Base-by-base conservation (phyloP, 2,329 filamentous ascomycete genomes). In the Pyricularia pennisetigena region DNA sequence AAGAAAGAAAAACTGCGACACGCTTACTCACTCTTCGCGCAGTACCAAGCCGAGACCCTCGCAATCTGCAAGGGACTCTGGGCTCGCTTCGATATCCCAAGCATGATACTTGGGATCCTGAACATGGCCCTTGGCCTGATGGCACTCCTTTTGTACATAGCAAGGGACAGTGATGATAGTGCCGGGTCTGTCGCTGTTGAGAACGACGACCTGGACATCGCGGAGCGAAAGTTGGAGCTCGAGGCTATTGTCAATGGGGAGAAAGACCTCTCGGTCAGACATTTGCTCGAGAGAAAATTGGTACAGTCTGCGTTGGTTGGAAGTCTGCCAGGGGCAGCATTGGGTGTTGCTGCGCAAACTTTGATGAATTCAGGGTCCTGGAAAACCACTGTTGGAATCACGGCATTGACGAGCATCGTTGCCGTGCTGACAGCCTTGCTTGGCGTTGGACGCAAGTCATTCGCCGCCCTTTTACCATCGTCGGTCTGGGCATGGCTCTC, bases 401-500 rank as follows among this genome's bases (percentile, higher is more conserved):
- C 80, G 1, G 81, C 82, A 9, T 73, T 86, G 16, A 78, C 79
- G 2, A 86, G 84, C 68, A 79, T 79, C 32, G 66, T 75, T 0
- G 75, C 77, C 3, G 82, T 80, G 63, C 74, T 77, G 66, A 75
- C 78, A 16, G 79, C 78, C 66, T 78, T 85, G 5, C 77, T 82
- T 28, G 78, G 79, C 8, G 69, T 75, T 54, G 79, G 81, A 81
- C 73, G 79, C 77, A 29, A 71, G 67, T 9, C 72, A 68, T 10
- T 68, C 87, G 23, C 71, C 76, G 35, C 84, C 84, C 69, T 92
- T 49, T 73, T 93, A 10, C 94, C 93, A 0, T 86, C 79, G n/a
- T 90, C 87, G 0, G 80, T 94, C 68, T 99, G 94, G 94, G 90
- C 93, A n/a, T 94, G 92, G 89, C 81, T 97, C 69, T 89, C 92